A percentile compares a stretch with the other conserved stretches of the same genome.
Conservation (phyloP, 2,329 filamentous ascomycete species). For the Trichoderma sp. region DNA sequence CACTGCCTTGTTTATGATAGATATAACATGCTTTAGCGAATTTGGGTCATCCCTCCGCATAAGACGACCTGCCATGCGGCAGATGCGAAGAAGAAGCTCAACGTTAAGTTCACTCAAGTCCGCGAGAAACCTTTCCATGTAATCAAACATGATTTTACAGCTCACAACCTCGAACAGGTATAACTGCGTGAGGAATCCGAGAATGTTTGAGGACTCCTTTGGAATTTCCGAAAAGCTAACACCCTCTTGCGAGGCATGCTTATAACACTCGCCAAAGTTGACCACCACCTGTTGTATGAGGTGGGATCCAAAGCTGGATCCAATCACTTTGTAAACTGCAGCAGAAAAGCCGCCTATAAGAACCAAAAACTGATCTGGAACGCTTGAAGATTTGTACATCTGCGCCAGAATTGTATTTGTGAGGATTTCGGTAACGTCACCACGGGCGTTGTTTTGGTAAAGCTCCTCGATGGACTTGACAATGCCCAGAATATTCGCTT, state of each 20-base stretch:
- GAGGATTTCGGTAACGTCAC: slow-evolving; percentile 80
- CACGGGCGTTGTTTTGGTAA: slow-evolving; percentile 82
- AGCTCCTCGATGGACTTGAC: slow-evolving; percentile 78
- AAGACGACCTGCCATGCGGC: slow-evolving; percentile 78
- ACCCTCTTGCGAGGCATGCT: slow-evolving; percentile 41
- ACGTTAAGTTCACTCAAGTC: slow-evolving; percentile 83
- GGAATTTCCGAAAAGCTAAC: slow-evolving; percentile 42
- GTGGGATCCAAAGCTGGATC: slow-evolving; percentile 86
- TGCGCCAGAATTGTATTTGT: slow-evolving; percentile 77
- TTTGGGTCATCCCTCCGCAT: slow-evolving; percentile 87
- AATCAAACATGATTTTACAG: slow-evolving; percentile 84
- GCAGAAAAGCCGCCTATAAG: slow-evolving; percentile 88
- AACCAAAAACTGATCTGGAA: slow-evolving; percentile 88
- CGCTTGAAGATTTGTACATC: slow-evolving; percentile 72
- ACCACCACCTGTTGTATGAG: slow-evolving; percentile 77
- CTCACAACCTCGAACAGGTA: slow-evolving; percentile 92
- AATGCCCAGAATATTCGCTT: slow-evolving; percentile 85
- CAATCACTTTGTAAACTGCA: slow-evolving; percentile 82
- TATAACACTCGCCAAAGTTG: slow-evolving; percentile 69
- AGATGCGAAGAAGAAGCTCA: slow-evolving; percentile 81
- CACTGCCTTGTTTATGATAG: slow-evolving; percentile 73
- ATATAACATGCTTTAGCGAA: slow-evolving; percentile 84
- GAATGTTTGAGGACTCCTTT: slow-evolving; percentile 64
- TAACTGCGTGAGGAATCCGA: slow-evolving; percentile 80
- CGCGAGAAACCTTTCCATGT: slow-evolving; percentile 74